Evolutionary conservation across 768 basidiomycete genomes (phyloP).

Genomic region (Cystobasidium tubakii): DNA sequence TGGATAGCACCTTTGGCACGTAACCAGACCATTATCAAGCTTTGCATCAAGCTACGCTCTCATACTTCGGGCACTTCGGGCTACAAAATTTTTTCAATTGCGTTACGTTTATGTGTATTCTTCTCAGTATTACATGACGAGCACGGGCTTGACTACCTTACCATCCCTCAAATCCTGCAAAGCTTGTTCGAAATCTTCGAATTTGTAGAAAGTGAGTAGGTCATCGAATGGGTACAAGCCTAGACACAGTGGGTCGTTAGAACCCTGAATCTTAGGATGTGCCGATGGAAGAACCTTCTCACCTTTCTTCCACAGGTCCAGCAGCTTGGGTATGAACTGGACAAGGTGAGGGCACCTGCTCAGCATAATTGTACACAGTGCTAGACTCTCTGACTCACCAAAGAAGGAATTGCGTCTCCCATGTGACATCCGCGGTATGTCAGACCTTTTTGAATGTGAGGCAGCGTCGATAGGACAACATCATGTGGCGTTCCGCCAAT

Average conservation of each 20-base stretch:
- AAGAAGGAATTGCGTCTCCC: slow-evolving; percentile 9
- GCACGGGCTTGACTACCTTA: slow-evolving; percentile 22
- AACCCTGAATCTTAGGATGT: no score
- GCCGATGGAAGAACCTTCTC: no score
- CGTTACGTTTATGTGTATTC: no score
- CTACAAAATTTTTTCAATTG: no score
- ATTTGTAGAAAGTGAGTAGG: slow-evolving; percentile 24
- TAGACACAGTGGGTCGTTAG: background rate
- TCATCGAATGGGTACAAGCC: slow-evolving; percentile 29
- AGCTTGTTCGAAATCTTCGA: slow-evolving; percentile 24
- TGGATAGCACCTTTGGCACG: no score
- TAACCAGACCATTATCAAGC: no score
- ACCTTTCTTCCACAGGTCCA: slow-evolving; percentile 25
- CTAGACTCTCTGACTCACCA: background rate
- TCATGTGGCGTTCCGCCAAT: slow-evolving; percentile 9
- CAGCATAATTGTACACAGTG: background rate
- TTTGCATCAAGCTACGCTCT: no score
- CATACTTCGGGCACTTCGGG: no score
- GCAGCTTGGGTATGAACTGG: slow-evolving; percentile 16
- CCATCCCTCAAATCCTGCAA: slow-evolving; percentile 9
- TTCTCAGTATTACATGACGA: background rate
- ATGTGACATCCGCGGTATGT: slow-evolving; percentile 18
- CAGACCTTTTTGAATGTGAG: slow-evolving; percentile 13
- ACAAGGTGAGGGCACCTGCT: background rate
- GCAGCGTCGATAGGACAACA: background rate